Conservation (phyloP, 176 grass and related monocot species). For the Saccharum officinarum region DNA sequence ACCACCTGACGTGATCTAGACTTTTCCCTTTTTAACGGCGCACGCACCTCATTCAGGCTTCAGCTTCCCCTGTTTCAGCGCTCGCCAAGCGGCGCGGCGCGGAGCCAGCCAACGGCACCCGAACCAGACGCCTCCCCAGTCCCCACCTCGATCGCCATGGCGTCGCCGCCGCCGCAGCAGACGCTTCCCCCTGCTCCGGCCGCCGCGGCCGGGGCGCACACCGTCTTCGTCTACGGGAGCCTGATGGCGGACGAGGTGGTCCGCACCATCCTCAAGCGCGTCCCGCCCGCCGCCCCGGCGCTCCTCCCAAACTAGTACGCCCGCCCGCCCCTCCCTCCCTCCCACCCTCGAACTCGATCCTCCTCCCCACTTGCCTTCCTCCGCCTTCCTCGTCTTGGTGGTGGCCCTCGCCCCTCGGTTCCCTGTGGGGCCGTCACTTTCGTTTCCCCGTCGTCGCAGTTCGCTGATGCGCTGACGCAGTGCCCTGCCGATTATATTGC, state of each 20-base stretch:
- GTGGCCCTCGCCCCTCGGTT: background rate
- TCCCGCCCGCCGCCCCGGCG: conserved; percentile 67
- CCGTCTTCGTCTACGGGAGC: conserved; percentile 92
- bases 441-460: background rate
- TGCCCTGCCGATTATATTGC: no score
- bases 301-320: conserved; percentile 59
- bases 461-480: background rate
- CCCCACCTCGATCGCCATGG: conserved; percentile 32
- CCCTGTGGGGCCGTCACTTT: background rate
- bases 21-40: no score
- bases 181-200: background rate
- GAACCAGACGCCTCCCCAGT: background rate
- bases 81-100: conserved; percentile 14
- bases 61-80: background rate
- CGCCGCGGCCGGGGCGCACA: conserved; percentile 39
- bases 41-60: background rate
- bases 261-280: conserved; percentile 67
- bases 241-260: conserved; percentile 83
- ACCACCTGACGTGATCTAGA: no score
- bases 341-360: no score
- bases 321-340: background rate
- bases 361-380: background rate
- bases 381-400: background rate
- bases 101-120: background rate
- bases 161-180: background rate